Percentiles rank a stretch among this genome's conserved stretches.
Conservation (phyloP, 768 basidiomycete species). For the Boletus subcaerulescens region DNA sequence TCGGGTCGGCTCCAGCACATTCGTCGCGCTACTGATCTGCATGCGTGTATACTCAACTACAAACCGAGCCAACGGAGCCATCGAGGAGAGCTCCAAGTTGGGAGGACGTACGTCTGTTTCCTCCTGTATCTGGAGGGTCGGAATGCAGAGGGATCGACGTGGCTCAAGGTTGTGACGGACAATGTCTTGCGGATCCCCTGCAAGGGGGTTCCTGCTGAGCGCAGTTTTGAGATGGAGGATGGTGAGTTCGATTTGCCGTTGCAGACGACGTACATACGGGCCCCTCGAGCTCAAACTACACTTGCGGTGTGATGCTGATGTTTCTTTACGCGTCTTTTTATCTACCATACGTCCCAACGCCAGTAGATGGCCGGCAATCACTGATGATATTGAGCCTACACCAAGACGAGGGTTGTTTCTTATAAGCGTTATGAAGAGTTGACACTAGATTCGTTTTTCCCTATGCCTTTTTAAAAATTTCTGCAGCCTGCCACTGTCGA, state of each 20-base stretch:
- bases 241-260: slow-evolving; percentile 11
- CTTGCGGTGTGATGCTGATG: background rate
- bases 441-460: no score
- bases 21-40: slow-evolving; percentile 13
- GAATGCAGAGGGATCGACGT: slow-evolving; percentile 6
- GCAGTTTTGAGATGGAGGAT: background rate
- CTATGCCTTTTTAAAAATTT: no score
- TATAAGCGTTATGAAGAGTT: no score
- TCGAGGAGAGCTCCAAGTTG: slow-evolving; percentile 13
- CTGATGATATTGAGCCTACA: no score
- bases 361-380: no score
- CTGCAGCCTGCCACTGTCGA: no score
- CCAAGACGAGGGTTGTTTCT: no score
- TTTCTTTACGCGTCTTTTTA: background rate
- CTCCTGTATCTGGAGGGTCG: slow-evolving; percentile 13
- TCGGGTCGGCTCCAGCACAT: slow-evolving; percentile 13
- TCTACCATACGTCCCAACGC: no score
- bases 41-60: slow-evolving; percentile 25
- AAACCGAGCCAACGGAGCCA: background rate
- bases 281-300: slow-evolving; percentile 9
- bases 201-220: background rate
- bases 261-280: slow-evolving; percentile 8
- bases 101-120: slow-evolving; percentile 22
- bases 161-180: slow-evolving; percentile 26
- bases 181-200: slow-evolving; percentile 21